These are phyloP conservation scores for Hypoxylon fragiforme DNA, from an alignment of 495 filamentous ascomycete species.

Conservation along the genomic window DNA sequence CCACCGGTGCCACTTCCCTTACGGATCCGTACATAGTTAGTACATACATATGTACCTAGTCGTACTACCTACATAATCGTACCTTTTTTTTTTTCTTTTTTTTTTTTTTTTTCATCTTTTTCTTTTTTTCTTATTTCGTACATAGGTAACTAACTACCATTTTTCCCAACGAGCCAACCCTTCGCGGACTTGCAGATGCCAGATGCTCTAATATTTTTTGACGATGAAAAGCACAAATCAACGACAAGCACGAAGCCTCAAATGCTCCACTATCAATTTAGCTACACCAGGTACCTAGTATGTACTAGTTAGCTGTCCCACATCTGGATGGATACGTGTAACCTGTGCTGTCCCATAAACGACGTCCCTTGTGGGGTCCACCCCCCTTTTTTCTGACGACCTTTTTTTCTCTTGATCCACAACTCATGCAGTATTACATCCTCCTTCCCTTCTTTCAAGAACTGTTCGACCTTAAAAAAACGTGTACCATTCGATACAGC, in stretches of 20 bases:
- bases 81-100: too few species aligned
- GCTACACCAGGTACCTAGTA: neutral
- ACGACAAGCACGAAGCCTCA: neutral
- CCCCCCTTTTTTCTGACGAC: neutral
- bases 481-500: neutral
- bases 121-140: too few species aligned
- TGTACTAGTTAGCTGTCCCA: neutral
- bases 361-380: neutral
- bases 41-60: neutral
- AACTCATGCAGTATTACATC: neutral
- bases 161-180: too few species aligned
- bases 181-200: too few species aligned
- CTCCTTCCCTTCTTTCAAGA: neutral
- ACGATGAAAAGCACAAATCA: neutral
- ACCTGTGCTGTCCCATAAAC: neutral
- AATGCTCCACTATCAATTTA: neutral
- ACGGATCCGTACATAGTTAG: too few species aligned
- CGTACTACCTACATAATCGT: too few species aligned
- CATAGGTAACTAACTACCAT: too few species aligned
- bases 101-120: too few species aligned
- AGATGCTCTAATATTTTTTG: neutral
- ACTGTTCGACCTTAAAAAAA: neutral
- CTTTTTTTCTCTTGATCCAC: neutral
- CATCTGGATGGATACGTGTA: neutral
- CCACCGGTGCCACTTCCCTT: too few species aligned